Conservation (phyloP, 1,284 basidiomycete species). For the Rhodotorula sp. region DNA sequence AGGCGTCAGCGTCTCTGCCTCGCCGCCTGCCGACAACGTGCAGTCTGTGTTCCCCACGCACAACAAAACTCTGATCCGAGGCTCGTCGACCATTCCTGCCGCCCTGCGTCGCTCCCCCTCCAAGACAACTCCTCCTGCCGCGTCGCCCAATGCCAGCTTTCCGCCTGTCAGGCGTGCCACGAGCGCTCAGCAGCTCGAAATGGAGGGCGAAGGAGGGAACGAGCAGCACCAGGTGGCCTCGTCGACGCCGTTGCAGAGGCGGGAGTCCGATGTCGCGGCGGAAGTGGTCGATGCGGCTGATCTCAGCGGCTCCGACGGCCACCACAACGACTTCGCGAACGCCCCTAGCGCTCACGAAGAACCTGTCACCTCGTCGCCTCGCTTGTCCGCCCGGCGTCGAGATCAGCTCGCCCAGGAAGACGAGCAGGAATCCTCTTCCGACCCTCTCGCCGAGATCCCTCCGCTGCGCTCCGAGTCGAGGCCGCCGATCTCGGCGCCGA, state of each 20-base stretch:
- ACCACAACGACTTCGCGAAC: fast-evolving
- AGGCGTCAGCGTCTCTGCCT: conserved; percentile 9
- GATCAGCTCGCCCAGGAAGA: too few species aligned
- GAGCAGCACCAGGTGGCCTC: not conserved
- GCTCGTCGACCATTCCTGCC: not conserved
- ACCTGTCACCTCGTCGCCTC: not conserved
- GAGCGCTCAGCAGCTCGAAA: not conserved
- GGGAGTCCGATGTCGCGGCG: not conserved
- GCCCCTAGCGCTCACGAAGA: not conserved
- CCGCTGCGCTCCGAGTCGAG: not conserved
- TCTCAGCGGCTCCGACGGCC: not conserved
- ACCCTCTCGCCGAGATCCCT: not conserved
- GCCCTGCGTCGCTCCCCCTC: not conserved
- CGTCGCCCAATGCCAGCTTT: not conserved
- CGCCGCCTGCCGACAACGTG: not conserved
- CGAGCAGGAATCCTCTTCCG: conserved; percentile 5
- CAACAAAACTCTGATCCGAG: not conserved
- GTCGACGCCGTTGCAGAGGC: not conserved
- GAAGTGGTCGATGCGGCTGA: not conserved
- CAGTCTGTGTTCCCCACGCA: not conserved
- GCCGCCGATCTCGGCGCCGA: not conserved
- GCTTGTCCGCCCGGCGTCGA: not conserved
- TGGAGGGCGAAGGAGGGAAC: not conserved
- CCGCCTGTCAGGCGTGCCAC: not conserved
- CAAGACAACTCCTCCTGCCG: not conserved